phyloP scores from a whole-genome alignment of 2,329 filamentous ascomycete genomes.

The Chaetomium olivaceum region DNA sequence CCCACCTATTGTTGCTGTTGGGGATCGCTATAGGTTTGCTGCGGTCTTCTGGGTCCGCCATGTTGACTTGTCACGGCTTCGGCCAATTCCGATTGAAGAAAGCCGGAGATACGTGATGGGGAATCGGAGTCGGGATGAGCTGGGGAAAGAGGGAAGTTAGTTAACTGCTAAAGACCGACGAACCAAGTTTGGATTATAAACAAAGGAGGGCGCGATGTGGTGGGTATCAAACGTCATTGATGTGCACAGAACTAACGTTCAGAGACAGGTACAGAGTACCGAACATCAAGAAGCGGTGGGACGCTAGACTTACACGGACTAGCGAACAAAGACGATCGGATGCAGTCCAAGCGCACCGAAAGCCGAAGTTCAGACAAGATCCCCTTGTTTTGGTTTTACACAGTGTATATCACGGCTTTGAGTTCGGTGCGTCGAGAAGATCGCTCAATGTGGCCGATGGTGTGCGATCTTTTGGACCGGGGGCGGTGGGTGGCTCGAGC shows the following conservation, averaged over 20 bases:
- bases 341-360: constrained; percentile 2
- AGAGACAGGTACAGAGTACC: background rate
- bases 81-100: background rate
- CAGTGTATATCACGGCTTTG: background rate
- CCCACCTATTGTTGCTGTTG: constrained; percentile 37
- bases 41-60: constrained; percentile 43
- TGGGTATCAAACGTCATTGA: constrained; percentile 20
- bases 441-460: background rate
- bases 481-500: background rate
- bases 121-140: background rate
- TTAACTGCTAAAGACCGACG: background rate
- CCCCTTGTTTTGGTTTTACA: background rate
- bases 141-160: background rate
- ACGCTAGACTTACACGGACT: constrained; percentile 12
- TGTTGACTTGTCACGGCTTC: constrained; percentile 40
- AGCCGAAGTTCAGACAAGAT: background rate
- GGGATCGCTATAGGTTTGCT: constrained; percentile 40
- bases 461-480: background rate
- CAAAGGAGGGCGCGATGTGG: background rate
- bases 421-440: background rate
- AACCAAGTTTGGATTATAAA: background rate
- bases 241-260: background rate
- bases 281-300: constrained; percentile 6
- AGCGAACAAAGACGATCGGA: background rate
- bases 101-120: background rate